Percentiles rank a stretch among this genome's conserved stretches.
Evolutionary conservation across 164 flowering plant species (phyloP).

Genomic region (Magnolia sinica): DNA sequence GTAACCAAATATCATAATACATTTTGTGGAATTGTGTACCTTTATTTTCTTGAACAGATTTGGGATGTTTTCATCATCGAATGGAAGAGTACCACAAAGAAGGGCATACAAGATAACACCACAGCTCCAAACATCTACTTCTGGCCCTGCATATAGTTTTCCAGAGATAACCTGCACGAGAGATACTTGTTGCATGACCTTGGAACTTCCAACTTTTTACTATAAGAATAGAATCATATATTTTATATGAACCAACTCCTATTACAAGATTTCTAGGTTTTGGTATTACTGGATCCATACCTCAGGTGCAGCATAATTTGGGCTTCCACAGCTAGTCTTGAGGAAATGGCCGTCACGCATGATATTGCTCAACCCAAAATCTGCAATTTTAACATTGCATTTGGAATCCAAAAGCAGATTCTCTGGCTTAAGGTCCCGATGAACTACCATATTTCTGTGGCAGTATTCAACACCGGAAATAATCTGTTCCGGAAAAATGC

Average conservation of each 20-base stretch:
- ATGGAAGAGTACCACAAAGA: slow-evolving; percentile 48
- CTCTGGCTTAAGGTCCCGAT: slow-evolving; percentile 51
- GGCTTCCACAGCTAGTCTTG: slow-evolving; percentile 49
- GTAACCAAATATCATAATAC: background rate
- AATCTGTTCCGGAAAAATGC: slow-evolving; percentile 22
- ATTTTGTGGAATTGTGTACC: slow-evolving; percentile 18
- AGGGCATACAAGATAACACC: slow-evolving; percentile 49
- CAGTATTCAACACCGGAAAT: slow-evolving; percentile 46
- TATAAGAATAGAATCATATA: background rate
- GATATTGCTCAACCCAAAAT: slow-evolving; percentile 43
- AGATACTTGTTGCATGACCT: background rate
- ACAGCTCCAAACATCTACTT: slow-evolving; percentile 48
- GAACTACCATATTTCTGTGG: slow-evolving; percentile 47
- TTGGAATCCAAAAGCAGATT: slow-evolving; percentile 44
- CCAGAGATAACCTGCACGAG: slow-evolving; percentile 36
- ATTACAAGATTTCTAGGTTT: background rate
- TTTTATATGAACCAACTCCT: too few species aligned
- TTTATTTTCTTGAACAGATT: slow-evolving; percentile 42
- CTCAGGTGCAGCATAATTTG: slow-evolving; percentile 53
- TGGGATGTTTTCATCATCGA: slow-evolving; percentile 46
- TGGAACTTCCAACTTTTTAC: background rate
- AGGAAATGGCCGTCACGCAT: slow-evolving; percentile 45
- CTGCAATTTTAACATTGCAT: slow-evolving; percentile 40
- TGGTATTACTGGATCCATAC: slow-evolving; percentile 13
- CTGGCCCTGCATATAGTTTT: slow-evolving; percentile 39